phyloP scores from a whole-genome alignment of 139 green algal genomes.

The Chlorella ohadii region DNA sequence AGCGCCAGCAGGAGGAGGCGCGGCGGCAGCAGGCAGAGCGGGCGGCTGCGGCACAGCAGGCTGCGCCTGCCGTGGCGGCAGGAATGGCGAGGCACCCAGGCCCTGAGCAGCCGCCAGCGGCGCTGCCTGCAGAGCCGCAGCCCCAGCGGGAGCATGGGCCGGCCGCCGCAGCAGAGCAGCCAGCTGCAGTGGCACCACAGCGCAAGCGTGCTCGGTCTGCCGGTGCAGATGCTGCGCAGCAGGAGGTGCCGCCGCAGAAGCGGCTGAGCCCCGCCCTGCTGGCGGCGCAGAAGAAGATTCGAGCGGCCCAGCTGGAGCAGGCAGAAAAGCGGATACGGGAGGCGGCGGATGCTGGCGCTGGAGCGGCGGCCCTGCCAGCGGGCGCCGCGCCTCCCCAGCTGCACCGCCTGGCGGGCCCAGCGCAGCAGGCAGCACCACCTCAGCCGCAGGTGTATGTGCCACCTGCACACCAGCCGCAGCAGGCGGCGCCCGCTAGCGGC shows the following conservation, averaged over 20 bases:
- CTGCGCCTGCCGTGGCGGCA: no score
- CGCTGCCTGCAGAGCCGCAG: no score
- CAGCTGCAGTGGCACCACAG: not conserved
- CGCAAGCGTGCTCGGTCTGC: not conserved
- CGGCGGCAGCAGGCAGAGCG: not conserved
- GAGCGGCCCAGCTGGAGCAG: not conserved
- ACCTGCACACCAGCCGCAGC: no score
- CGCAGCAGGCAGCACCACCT: no score
- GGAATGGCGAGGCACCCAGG: no score
- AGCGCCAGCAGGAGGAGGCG: not conserved
- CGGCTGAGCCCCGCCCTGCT: slow-evolving; percentile 5
- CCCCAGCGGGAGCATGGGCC: no score
- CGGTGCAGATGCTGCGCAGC: not conserved
- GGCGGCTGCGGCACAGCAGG: no score
- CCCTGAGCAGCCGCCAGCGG: no score
- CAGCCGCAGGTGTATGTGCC: no score
- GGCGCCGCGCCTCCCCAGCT: no score
- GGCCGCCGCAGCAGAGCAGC: not conserved
- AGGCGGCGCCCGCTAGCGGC: no score
- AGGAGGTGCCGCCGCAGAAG: not conserved
- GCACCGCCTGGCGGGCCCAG: no score
- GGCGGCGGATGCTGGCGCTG: not conserved
- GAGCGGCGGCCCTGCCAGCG: not conserved
- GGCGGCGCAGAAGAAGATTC: slow-evolving; percentile 14
- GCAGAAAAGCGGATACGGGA: not conserved